Conservation (phyloP, 1,139 yeast genomes). For the Sugiyamaella sp. region DNA sequence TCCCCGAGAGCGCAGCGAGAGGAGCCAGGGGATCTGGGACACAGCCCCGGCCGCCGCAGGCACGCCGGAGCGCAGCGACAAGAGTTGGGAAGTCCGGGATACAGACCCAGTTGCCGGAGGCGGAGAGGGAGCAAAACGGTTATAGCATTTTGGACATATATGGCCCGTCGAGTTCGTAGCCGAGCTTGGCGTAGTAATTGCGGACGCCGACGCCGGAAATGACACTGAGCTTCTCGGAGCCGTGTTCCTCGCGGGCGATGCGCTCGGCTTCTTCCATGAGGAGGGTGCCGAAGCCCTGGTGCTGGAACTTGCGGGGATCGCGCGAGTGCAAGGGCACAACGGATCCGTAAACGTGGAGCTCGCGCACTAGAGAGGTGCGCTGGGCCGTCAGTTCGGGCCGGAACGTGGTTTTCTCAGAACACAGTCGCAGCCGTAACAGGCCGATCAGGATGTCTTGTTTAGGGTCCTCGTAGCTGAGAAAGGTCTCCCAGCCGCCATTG, state of each 20-base stretch:
- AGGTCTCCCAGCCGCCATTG: conserved; percentile 99
- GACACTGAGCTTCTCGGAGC: conserved; percentile 86
- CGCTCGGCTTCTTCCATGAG: conserved; percentile 98
- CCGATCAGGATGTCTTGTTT: conserved; percentile 95
- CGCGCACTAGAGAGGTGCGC: conserved; percentile 91
- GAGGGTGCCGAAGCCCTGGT: conserved; percentile 97
- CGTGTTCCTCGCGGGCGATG: conserved; percentile 94
- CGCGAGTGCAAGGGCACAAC: conserved; percentile 97
- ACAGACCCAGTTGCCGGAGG: background rate
- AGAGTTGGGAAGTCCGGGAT: background rate
- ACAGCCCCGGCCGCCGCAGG: background rate
- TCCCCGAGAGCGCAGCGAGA: conserved; percentile 1
- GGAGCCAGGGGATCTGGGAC: background rate
- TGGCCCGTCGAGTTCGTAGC: conserved; percentile 93
- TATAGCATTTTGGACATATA: conserved; percentile 76
- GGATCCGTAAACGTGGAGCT: conserved; percentile 94
- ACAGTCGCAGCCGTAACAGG: conserved; percentile 80
- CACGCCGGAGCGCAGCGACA: background rate
- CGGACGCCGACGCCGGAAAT: conserved; percentile 98
- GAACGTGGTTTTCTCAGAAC: conserved; percentile 86
- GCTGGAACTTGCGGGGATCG: conserved; percentile 97
- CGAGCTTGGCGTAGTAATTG: conserved; percentile 89
- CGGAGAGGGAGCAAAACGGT: background rate
- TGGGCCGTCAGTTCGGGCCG: conserved; percentile 84
- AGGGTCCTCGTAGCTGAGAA: conserved; percentile 94